Percentiles rank a stretch among this genome's conserved stretches.
These are phyloP conservation scores for Pelargonium myrrhifolium DNA, from an alignment of 441 rosid species.

Conservation along the genomic window DNA sequence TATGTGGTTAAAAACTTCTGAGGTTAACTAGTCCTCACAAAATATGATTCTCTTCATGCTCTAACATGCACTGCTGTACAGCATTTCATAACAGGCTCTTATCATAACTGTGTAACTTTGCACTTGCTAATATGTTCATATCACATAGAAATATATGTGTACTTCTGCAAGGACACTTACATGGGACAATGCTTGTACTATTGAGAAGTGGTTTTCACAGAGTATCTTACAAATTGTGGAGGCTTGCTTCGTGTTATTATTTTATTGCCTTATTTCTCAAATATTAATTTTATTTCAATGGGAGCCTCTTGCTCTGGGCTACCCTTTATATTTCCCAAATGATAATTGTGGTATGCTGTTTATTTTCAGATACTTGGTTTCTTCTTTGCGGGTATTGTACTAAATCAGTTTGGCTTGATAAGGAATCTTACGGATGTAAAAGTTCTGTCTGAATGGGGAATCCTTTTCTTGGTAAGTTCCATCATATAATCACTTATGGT, in stretches of 20 bases:
- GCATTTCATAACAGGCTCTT: background rate
- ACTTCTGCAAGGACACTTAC: background rate
- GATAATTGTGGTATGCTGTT: constrained; percentile 6
- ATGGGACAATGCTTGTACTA: background rate
- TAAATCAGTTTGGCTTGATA: constrained; percentile 83
- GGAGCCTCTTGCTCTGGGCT: no score
- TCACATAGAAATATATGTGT: background rate
- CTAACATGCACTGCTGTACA: background rate
- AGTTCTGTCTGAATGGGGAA: constrained; percentile 96
- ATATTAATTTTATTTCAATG: no score
- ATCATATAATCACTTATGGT: constrained; percentile 4
- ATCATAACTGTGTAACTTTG: background rate
- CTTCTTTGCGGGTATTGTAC: constrained; percentile 93
- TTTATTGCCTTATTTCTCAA: background rate
- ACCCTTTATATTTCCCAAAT: background rate
- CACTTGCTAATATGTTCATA: background rate
- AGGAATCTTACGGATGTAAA: constrained; percentile 90
- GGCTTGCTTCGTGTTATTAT: background rate
- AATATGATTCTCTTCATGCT: no score
- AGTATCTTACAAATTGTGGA: constrained; percentile 5
- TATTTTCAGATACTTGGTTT: constrained; percentile 86
- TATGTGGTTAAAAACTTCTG: no score
- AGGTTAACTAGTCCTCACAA: no score
- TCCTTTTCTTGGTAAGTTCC: constrained; percentile 85
- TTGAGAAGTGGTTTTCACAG: background rate